Percentiles rank a stretch among this genome's conserved stretches.
Evolutionary conservation across 1,139 yeast species (phyloP).

Genomic region (Wickerhamomyces sp.): DNA sequence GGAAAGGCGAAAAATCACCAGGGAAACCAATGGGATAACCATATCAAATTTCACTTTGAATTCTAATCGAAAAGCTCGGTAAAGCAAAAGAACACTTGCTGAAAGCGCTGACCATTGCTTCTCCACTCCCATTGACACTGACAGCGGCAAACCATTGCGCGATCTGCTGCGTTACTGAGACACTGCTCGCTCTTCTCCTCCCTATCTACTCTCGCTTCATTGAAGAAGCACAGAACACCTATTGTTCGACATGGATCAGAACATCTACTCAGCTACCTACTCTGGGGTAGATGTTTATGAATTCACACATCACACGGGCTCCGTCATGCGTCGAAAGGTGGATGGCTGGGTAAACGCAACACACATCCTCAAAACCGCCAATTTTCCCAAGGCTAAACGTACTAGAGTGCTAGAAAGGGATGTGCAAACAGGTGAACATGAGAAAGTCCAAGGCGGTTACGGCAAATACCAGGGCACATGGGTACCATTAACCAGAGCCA

Average conservation of each 20-base stretch:
- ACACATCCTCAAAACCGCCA: constrained; percentile 89
- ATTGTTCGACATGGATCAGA: constrained; percentile 25
- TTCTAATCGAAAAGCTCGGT: no score
- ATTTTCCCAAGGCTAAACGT: constrained; percentile 90
- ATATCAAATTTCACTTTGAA: no score
- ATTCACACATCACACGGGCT: constrained; percentile 71
- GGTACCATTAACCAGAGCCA: constrained; percentile 74
- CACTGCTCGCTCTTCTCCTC: no score
- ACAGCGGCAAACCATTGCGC: no score
- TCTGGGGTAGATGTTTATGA: constrained; percentile 90
- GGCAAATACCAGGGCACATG: constrained; percentile 98
- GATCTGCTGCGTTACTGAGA: no score
- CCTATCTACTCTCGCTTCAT: no score
- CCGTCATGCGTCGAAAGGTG: constrained; percentile 86
- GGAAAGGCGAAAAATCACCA: constrained; percentile 1
- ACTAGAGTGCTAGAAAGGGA: constrained; percentile 90
- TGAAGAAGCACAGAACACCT: neutral
- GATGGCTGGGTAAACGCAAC: constrained; percentile 99
- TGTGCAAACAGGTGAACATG: constrained; percentile 81
- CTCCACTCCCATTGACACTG: no score
- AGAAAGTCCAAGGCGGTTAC: constrained; percentile 95
- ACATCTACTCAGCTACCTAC: constrained; percentile 73
- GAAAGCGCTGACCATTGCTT: no score
- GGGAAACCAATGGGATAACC: neutral
- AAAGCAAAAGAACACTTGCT: no score